A percentile compares a stretch with the other conserved stretches of the same genome.
phyloP scores from a whole-genome alignment of 495 filamentous ascomycete species.

The Talaromyces stipitatus region DNA sequence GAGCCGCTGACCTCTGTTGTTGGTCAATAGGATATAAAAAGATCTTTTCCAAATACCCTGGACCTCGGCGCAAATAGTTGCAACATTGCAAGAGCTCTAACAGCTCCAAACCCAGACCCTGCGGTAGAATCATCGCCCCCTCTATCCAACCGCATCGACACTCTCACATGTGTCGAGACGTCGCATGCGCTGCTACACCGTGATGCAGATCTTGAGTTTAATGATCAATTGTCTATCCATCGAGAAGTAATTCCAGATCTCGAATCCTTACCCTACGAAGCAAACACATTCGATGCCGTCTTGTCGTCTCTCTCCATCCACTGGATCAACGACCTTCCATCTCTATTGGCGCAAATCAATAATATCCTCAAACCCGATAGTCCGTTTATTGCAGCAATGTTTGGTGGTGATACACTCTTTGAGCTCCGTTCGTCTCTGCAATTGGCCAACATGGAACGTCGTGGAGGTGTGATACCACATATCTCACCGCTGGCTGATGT shows the following conservation, averaged over 20 bases:
- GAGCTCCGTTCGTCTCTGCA: slow-evolving; percentile 93
- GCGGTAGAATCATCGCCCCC: slow-evolving; percentile 48
- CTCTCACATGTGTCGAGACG: slow-evolving; percentile 74
- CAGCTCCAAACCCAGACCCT: slow-evolving; percentile 56
- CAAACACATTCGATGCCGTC: slow-evolving; percentile 80
- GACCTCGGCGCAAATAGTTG: slow-evolving; percentile 94
- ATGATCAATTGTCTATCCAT: slow-evolving; percentile 57
- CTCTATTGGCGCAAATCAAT: slow-evolving; percentile 72
- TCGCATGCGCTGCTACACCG: slow-evolving; percentile 73
- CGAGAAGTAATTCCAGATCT: slow-evolving; percentile 61
- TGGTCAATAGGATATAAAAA: slow-evolving; percentile 71
- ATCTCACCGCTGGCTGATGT: slow-evolving; percentile 89
- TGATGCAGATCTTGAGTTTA: slow-evolving; percentile 70
- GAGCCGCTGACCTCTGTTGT: slow-evolving; percentile 6
- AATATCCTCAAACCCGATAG: slow-evolving; percentile 78
- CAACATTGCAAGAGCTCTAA: slow-evolving; percentile 79
- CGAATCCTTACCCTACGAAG: slow-evolving; percentile 67
- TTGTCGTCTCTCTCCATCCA: slow-evolving; percentile 83
- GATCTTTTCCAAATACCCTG: slow-evolving; percentile 73
- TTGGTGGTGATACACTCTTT: slow-evolving; percentile 88
- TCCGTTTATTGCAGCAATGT: slow-evolving; percentile 92
- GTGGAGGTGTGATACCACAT: slow-evolving; percentile 80
- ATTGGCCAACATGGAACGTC: slow-evolving; percentile 80
- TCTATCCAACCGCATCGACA: slow-evolving; percentile 55
- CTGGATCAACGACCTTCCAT: slow-evolving; percentile 96